Evolutionary conservation across 495 filamentous ascomycete species (phyloP).

Genomic region (Pyrenopolyporus hunteri): DNA sequence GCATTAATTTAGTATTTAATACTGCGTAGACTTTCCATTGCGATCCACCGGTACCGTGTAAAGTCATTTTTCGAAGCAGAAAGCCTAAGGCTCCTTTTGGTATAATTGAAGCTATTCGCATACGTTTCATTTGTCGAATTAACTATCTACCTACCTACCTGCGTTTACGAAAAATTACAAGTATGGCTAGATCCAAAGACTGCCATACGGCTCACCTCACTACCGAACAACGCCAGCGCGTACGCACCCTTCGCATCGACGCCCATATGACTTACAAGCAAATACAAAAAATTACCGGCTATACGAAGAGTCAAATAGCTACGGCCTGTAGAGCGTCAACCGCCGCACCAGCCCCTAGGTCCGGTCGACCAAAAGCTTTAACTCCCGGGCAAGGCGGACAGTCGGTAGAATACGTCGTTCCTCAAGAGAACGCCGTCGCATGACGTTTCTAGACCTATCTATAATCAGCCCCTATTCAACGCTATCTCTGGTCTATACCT

Average conservation of each 20-base stretch:
- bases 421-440: background rate
- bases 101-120: too few relatives aligned
- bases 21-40: too few relatives aligned
- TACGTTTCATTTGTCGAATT: too few relatives aligned
- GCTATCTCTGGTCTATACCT: background rate
- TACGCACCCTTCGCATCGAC: background rate
- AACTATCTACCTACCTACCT: too few relatives aligned
- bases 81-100: too few relatives aligned
- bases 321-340: background rate
- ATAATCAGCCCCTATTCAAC: background rate
- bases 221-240: background rate
- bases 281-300: background rate
- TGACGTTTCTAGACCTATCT: background rate
- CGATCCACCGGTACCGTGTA: too few relatives aligned
- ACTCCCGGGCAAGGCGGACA: background rate
- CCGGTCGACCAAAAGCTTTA: background rate
- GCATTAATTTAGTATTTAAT: too few relatives aligned
- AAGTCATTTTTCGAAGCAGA: too few relatives aligned
- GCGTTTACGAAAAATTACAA: too few relatives aligned
- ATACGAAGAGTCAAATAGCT: background rate
- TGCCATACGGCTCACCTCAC: background rate
- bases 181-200: background rate
- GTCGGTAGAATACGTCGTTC: background rate
- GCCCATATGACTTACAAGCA: background rate
- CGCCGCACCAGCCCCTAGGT: too few relatives aligned